Evolutionary conservation across 2,329 filamentous ascomycete genomes (phyloP).

Genomic region (Nakataea oryzae): DNA sequence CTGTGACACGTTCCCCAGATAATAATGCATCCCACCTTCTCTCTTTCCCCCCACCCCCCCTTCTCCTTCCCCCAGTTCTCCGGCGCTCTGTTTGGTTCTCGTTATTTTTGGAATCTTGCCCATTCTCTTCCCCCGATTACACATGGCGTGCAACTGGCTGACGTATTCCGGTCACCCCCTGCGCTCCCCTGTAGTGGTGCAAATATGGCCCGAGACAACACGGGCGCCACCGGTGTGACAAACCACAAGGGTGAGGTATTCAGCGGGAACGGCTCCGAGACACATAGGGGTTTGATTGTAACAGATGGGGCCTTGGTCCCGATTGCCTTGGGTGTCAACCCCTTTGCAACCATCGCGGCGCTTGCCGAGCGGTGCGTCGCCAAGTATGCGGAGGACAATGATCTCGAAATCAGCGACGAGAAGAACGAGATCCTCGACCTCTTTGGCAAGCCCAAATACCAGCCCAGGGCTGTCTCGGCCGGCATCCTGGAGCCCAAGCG

Average conservation of each 20-base stretch:
- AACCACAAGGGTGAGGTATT: constrained; percentile 54
- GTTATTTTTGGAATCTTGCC: background rate
- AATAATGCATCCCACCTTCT: background rate
- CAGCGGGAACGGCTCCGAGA: constrained; percentile 35
- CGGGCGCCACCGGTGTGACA: constrained; percentile 44
- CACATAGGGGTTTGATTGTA: constrained; percentile 47
- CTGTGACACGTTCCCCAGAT: background rate
- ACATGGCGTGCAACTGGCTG: background rate
- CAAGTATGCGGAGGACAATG: constrained; percentile 28
- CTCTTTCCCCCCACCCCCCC: background rate
- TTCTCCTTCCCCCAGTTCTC: background rate
- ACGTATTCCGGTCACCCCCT: constrained; percentile 7
- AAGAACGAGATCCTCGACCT: constrained; percentile 40
- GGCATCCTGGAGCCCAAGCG: constrained; percentile 6
- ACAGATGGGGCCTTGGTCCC: constrained; percentile 54
- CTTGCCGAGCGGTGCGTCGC: constrained; percentile 55
- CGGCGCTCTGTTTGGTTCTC: no score
- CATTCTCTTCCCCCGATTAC: background rate
- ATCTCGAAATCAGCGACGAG: constrained; percentile 32
- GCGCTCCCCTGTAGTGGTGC: constrained; percentile 37
- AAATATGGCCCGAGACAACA: constrained; percentile 49
- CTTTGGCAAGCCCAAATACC: constrained; percentile 37
- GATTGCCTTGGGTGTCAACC: constrained; percentile 53
- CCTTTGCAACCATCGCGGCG: constrained; percentile 59
- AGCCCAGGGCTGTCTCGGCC: background rate